These are phyloP conservation scores for Aspergillus amoenus DNA, from an alignment of 2,329 filamentous ascomycete genomes.

Conservation along the genomic window DNA sequence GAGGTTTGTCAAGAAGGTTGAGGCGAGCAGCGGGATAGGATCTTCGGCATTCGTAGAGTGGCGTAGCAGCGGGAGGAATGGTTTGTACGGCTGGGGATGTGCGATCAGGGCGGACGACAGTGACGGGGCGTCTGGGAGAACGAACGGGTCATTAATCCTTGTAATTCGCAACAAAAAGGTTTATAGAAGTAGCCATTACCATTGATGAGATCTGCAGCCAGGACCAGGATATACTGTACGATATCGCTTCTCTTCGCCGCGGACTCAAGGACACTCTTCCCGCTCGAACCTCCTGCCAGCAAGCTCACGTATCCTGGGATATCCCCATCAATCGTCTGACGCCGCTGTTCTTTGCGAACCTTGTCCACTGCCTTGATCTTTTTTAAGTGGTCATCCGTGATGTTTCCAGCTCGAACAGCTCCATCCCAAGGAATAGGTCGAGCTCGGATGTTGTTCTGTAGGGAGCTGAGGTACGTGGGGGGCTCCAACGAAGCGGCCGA, in stretches of 20 bases:
- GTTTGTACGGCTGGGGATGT: conserved; percentile 68
- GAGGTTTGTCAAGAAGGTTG: conserved; percentile 78
- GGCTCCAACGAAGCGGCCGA: conserved; percentile 81
- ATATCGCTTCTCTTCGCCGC: conserved; percentile 85
- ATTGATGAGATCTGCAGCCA: conserved; percentile 83
- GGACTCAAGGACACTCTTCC: conserved; percentile 77
- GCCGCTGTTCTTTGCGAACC: conserved; percentile 86
- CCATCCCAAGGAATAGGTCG: conserved; percentile 98
- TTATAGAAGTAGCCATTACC: conserved; percentile 51
- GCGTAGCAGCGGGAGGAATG: conserved; percentile 80
- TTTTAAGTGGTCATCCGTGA: conserved; percentile 89
- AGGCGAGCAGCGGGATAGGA: conserved; percentile 83
- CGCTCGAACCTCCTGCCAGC: conserved; percentile 68
- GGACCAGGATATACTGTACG: conserved; percentile 89
- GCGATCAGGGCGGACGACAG: conserved; percentile 75
- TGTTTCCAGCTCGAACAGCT: conserved; percentile 85
- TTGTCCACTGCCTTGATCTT: conserved; percentile 98
- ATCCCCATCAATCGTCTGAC: conserved; percentile 77
- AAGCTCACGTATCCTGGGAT: conserved; percentile 76
- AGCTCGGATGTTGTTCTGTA: conserved; percentile 96
- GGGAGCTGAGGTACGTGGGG: conserved; percentile 79
- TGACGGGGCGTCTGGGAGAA: conserved; percentile 67
- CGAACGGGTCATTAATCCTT: not conserved
- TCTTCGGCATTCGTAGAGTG: conserved; percentile 82
- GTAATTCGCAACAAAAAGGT: not conserved